Conservation (phyloP, 2,329 filamentous ascomycete genomes). For the Clonostachys rhizophaga region DNA sequence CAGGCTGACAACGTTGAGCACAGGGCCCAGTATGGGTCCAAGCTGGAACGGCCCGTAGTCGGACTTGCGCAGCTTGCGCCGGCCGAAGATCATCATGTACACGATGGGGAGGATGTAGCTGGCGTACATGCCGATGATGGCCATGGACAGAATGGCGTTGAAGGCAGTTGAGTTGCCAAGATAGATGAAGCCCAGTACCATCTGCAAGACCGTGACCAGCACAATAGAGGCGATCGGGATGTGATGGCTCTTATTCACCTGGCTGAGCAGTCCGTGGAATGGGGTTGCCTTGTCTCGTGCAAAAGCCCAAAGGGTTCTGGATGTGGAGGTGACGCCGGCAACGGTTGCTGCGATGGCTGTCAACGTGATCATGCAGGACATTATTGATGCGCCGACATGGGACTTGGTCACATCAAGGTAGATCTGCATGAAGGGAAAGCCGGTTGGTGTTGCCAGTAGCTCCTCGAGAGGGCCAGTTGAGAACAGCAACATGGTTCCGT, state of each 20-base stretch:
- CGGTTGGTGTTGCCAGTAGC: conserved; percentile 30
- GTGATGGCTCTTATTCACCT: conserved; percentile 19
- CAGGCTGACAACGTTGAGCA: too few species aligned
- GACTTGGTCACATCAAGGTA: conserved; percentile 21
- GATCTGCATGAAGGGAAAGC: conserved; percentile 36
- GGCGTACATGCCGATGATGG: conserved; percentile 34
- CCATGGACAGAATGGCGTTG: conserved; percentile 31
- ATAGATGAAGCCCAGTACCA: conserved; percentile 28
- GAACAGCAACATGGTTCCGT: conserved; percentile 32
- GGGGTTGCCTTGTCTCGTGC: conserved; percentile 28
- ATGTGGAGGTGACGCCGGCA: conserved; percentile 26
- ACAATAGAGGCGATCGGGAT: conserved; percentile 23
- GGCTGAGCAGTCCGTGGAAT: conserved; percentile 25
- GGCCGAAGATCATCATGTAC: conserved; percentile 27
- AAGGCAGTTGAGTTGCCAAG: conserved; percentile 34
- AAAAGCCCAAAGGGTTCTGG: conserved; percentile 30
- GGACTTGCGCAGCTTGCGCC: conserved; percentile 9
- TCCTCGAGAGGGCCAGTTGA: conserved; percentile 27
- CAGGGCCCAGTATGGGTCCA: too few species aligned
- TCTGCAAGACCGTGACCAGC: conserved; percentile 15
- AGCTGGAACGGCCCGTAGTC: conserved; percentile 13
- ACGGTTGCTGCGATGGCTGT: conserved; percentile 20
- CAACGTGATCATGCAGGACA: conserved; percentile 17
- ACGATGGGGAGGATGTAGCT: conserved; percentile 34
- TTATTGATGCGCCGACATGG: conserved; percentile 13